Conservation (phyloP, 2,329 filamentous ascomycete species). For the Colletotrichum destructivum region DNA sequence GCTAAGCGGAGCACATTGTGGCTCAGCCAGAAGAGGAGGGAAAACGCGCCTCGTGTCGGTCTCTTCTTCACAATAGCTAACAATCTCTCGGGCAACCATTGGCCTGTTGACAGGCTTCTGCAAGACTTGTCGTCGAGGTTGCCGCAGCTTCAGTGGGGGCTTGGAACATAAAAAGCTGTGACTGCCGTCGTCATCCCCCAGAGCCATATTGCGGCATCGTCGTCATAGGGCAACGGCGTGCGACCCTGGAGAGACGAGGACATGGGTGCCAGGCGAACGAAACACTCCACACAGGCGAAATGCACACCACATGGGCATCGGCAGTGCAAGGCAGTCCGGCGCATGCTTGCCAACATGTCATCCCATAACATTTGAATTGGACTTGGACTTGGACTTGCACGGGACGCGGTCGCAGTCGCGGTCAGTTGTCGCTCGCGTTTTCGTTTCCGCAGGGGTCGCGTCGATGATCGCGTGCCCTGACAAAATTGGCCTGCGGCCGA, state of each 20-base stretch:
- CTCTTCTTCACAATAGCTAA: not conserved
- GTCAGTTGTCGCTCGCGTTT: not conserved
- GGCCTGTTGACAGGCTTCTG: constrained; percentile 8
- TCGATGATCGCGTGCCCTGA: constrained; percentile 12
- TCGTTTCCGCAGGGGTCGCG: constrained; percentile 8
- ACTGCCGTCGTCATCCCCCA: constrained; percentile 38
- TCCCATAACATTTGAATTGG: constrained; percentile 14
- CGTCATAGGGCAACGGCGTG: constrained; percentile 27
- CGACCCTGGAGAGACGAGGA: constrained; percentile 10
- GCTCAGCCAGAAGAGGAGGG: constrained; percentile 10
- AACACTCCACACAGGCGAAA: constrained; percentile 20
- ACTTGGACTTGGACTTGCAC: constrained; percentile 11
- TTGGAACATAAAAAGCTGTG: constrained; percentile 24
- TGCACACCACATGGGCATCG: constrained; percentile 4
- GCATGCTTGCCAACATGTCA: constrained; percentile 25
- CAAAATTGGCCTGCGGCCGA: constrained; percentile 23
- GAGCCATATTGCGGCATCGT: constrained; percentile 21
- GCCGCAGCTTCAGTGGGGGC: constrained; percentile 1
- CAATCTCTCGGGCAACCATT: constrained; percentile 13
- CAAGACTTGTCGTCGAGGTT: constrained; percentile 8
- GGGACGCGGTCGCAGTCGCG: constrained; percentile 1
- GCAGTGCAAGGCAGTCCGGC: constrained; percentile 14
- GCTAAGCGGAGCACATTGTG: constrained; percentile 35
- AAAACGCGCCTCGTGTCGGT: not conserved
- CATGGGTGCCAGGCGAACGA: constrained; percentile 10